Evolutionary conservation across 495 filamentous ascomycete genomes (phyloP), one percentile per base, ranked within the genome.

Genomic region (Podospora bellae-mahoneyi): DNA sequence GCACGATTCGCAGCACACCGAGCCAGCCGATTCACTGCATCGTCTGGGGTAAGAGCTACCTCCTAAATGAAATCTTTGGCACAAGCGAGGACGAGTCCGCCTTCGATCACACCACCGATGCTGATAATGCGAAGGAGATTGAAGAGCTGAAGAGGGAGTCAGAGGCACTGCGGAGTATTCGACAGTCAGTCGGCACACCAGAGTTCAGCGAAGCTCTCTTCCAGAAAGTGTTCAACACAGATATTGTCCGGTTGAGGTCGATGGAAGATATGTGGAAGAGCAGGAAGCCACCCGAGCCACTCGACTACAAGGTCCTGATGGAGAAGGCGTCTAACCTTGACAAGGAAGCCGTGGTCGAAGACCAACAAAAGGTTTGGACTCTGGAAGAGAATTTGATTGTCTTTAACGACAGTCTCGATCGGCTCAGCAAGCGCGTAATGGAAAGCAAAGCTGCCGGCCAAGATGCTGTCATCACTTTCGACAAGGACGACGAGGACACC

Each of bases 241-340:
- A 99, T 72, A 92, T 98, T 60, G 82, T 90, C 55, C 88, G 94
- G 7, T 75, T 98, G 64, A 84, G 89, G n/a, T 89, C 86, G 4
- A 94, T 96, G 91, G 90, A 94, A 70, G 94, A 95, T 65, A 96
- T 97, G 93, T 99, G 96, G 96, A 97, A 94, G 80, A 86, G 85
- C 16, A 84, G 92, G 58, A 86, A 86, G 68, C 84, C 88, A 1
- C 95, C 96, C 19, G 83, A 90, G 68, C 81, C 89, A 10, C 85
- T 98, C 1, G 82, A 91, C 62, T 94, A 89, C 76, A 74, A 79
- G 16, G 63, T 86, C 0, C 75, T 84, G 20, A 66, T 81, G 48
- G 70, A 69, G 28, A 76, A 80, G 55, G 73, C 83, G 16, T 72
- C 86, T 16, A 18, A 34, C 2, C 30, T 32, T n/a, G 76, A 84